A percentile compares a stretch with the other conserved stretches of the same genome.
These are phyloP conservation scores for Rubia occidens DNA, from an alignment of 305 asterid species.

Conservation along the genomic window DNA sequence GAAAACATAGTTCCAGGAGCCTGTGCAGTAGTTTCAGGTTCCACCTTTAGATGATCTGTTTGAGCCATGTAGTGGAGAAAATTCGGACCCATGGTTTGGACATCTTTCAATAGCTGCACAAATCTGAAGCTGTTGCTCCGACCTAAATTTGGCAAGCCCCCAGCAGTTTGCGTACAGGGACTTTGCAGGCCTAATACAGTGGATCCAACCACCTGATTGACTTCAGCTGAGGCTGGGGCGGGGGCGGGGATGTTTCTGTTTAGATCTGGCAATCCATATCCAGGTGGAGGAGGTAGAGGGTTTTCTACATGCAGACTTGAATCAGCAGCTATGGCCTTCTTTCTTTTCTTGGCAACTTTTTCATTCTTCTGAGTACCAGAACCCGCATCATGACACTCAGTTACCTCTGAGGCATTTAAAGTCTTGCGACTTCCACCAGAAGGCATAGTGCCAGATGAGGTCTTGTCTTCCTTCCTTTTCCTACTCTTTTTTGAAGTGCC, in stretches of 20 bases:
- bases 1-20: slow-evolving; percentile 10
- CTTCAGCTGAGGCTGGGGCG: slow-evolving; percentile 18
- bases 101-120: slow-evolving; percentile 25
- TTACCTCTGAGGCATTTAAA: slow-evolving; percentile 20
- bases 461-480: slow-evolving; percentile 23
- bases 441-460: slow-evolving; percentile 19
- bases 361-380: slow-evolving; percentile 20
- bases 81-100: slow-evolving; percentile 15
- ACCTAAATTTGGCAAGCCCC: slow-evolving; percentile 15
- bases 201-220: slow-evolving; percentile 28
- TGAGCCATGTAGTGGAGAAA: slow-evolving; percentile 20
- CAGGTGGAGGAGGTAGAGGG: slow-evolving; percentile 11
- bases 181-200: slow-evolving; percentile 14
- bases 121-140: slow-evolving; percentile 16
- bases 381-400: slow-evolving; percentile 23
- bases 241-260: slow-evolving; percentile 25
- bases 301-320: slow-evolving; percentile 19
- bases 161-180: slow-evolving; percentile 12
- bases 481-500: slow-evolving; percentile 22
- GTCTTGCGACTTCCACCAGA: neutral
- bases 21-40: slow-evolving; percentile 16
- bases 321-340: slow-evolving; percentile 20
- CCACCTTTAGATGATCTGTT: slow-evolving; percentile 16
- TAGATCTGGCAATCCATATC: slow-evolving; percentile 32
- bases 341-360: slow-evolving; percentile 22